Conservation (phyloP, 2,329 filamentous ascomycete species). For the Dothideomycetes sp. region DNA sequence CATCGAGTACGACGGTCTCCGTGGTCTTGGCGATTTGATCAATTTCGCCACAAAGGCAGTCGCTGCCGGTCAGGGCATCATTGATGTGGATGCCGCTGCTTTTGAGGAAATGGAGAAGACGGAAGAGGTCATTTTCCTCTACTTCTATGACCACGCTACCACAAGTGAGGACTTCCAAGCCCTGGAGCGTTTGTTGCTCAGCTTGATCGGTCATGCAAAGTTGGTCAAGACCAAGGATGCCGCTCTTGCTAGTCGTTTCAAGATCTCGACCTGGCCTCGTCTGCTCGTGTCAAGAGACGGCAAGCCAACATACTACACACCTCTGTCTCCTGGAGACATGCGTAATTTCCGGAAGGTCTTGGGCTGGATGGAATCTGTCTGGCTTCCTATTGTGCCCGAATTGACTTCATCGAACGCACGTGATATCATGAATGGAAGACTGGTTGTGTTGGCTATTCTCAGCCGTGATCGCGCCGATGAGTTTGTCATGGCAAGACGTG, state of each 20-base stretch:
- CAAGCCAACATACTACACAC: constrained; percentile 80
- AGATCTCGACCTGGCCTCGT: constrained; percentile 95
- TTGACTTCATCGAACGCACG: constrained; percentile 82
- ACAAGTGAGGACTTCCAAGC: constrained; percentile 86
- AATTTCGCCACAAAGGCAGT: constrained; percentile 80
- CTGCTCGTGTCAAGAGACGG: constrained; percentile 83
- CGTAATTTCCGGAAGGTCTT: constrained; percentile 73
- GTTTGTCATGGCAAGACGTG: constrained; percentile 68
- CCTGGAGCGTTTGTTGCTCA: constrained; percentile 75
- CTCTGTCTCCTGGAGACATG: constrained; percentile 83
- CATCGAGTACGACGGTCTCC: constrained; percentile 84
- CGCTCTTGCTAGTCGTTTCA: constrained; percentile 69
- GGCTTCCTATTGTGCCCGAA: constrained; percentile 92
- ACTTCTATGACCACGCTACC: constrained; percentile 95
- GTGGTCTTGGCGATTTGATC: constrained; percentile 83
- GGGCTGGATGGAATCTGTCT: constrained; percentile 91
- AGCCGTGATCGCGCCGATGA: constrained; percentile 70
- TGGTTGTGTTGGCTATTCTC: constrained; percentile 87
- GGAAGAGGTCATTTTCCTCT: constrained; percentile 92
- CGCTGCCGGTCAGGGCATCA: constrained; percentile 65
- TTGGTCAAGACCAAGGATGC: constrained; percentile 84
- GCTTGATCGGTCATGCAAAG: constrained; percentile 81
- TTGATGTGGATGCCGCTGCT: constrained; percentile 65
- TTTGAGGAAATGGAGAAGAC: constrained; percentile 82
- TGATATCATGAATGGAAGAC: constrained; percentile 90